Evolutionary conservation across 2,329 filamentous ascomycete species (phyloP), one percentile per base, ranked within the genome.

Genomic region (Phyllosticta capitalensis): DNA sequence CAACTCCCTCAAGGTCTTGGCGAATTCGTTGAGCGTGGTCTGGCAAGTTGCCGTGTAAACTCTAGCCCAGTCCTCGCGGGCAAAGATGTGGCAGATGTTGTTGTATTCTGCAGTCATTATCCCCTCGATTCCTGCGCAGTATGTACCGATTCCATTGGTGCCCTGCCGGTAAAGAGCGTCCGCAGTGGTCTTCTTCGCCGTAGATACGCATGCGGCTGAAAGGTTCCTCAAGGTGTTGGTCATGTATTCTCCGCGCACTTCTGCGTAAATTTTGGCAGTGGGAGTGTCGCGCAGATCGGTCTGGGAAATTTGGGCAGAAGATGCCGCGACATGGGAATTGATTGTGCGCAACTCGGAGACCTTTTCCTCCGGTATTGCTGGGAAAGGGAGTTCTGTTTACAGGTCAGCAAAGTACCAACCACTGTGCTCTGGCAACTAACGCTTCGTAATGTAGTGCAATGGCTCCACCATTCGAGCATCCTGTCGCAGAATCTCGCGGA

Each of bases 51-150:
- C 80, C 66, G 88, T 86, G 65, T 95, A 87, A 9, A 94, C 85
- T 30, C 84, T 78, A 0, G 86, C 86, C 86, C 90, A 95, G 69
- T 96, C 90, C 60, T 94, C 89, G 9, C 89, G 83, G 24, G 85
- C 82, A 71, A 97, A 99, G 60, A 99, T 84, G 63, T 84, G 87
- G 68, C 87, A 89, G 53, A 97, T 89, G 67, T 91, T 96, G 61
- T 95, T 89, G 72, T 95, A 91, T 73, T 99, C 94, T 10, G 92
- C 85, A 24, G 88, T 74, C 64, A 95, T 92, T 63, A 96, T 85
- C 6, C 87, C 89, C 70, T 96, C 90, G 75, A 99, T 84, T 0
- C 88, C 89, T 67, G 87, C 86, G 0, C 90, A 88, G 70, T 99
- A 99, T 38, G 88, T 90, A 2, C 88, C 86, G 61, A 99, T 95